A percentile compares a stretch with the other conserved stretches of the same genome.
Conservation (phyloP, 805 yeast species). For the Saccharomycopsis babjevae region DNA sequence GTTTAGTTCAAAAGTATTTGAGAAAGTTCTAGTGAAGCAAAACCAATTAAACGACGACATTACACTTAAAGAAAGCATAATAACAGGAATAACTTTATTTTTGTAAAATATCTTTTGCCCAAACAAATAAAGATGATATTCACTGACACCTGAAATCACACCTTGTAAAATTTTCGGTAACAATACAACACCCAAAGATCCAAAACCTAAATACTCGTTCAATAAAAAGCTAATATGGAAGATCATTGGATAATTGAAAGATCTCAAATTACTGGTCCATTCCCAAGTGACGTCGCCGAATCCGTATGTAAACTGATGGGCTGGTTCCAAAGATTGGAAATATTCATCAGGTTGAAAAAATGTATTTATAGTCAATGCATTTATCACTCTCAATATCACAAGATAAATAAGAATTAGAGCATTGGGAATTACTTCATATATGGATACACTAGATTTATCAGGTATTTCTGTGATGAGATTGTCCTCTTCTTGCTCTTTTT, state of each 20-base stretch:
- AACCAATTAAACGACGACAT: slow-evolving; percentile 75
- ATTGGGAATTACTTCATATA: neutral
- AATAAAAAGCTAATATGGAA: slow-evolving; percentile 40
- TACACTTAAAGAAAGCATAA: slow-evolving; percentile 41
- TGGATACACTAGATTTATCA: neutral
- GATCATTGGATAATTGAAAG: slow-evolving; percentile 69
- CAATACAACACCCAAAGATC: slow-evolving; percentile 32
- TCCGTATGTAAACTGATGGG: slow-evolving; percentile 63
- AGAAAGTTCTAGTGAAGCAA: slow-evolving; percentile 70
- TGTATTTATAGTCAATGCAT: slow-evolving; percentile 55
- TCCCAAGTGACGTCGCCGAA: slow-evolving; percentile 92
- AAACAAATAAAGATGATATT: slow-evolving; percentile 45
- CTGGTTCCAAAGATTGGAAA: slow-evolving; percentile 90
- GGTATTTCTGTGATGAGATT: neutral
- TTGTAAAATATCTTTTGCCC: slow-evolving; percentile 25
- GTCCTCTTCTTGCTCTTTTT: neutral
- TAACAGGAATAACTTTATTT: slow-evolving; percentile 28
- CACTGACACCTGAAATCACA: slow-evolving; percentile 60
- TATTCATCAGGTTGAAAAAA: slow-evolving; percentile 96
- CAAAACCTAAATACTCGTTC: slow-evolving; percentile 26
- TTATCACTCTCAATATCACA: slow-evolving; percentile 41
- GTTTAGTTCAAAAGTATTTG: slow-evolving; percentile 72
- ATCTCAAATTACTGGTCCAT: slow-evolving; percentile 68
- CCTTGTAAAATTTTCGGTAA: slow-evolving; percentile 67
- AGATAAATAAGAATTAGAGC: slow-evolving; percentile 23